Base-by-base conservation (phyloP, 148 eudicot species). In the Chenopodium album region DNA sequence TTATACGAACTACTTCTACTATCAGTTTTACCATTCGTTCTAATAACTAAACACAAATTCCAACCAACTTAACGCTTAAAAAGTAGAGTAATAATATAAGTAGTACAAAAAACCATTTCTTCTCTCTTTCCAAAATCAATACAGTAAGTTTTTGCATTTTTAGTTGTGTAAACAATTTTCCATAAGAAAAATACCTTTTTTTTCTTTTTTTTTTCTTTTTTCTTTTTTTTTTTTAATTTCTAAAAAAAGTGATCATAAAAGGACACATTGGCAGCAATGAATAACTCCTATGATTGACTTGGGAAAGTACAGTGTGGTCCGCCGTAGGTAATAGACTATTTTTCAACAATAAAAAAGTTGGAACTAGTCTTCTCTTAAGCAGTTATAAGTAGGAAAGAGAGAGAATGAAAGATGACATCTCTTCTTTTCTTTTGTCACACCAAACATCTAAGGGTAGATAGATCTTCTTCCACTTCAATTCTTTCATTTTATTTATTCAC, bases 381-480 rank as follows among this genome's bases (percentile, higher is more conserved):
- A 85, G 80, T 85, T 82, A 80, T 80, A 81, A 87, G 77, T 74
- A 50, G 77, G 73, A 76, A 76, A 22, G n/a, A 64, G 60, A 70
- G 69, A 78, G 81, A 80, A 76, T 47, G 56, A 86, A 65, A 14
- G 0, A 56, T 56, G 62, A 56, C 62, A 14, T 19, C 22, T 13
- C 9, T 26, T 65, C 26, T 28, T 34, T 47, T 48, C 17, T 20
- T 17, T 66, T 71, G 67, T 76, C 77, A 82, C 77, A 62, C 76
- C 84, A 41, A 81, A 62, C 74, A 62, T 37, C 73, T 34, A 62
- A 50, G 14, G 44, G 44, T 41, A 41, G 44, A 41, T 41, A 41
- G 1, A 6, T 41, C 0, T 41, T 41, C 44, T 41, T 41, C 44
- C 44, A 41, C 44, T 41, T 41, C 44, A 41, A 5, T 41, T 41